These are phyloP conservation scores for Fusarium sp. DNA, from an alignment of 2,329 filamentous ascomycete genomes.

Conservation along the genomic window DNA sequence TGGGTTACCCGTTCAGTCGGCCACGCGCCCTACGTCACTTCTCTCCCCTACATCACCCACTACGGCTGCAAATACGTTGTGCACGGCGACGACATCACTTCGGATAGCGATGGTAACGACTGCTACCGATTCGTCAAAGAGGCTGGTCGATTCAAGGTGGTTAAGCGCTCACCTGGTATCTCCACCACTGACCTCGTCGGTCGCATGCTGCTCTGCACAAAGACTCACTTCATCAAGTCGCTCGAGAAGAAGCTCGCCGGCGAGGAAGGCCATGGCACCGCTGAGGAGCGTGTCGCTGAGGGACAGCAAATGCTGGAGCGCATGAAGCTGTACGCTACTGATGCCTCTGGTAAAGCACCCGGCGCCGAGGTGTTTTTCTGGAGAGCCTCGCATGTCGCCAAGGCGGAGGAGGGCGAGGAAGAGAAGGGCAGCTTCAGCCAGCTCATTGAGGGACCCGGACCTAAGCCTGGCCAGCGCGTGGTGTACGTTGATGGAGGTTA, in stretches of 20 bases:
- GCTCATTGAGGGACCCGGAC: slow-evolving; percentile 78
- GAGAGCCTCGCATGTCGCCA: slow-evolving; percentile 68
- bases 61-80: slow-evolving; percentile 97
- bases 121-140: slow-evolving; percentile 98
- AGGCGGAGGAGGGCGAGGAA: slow-evolving; percentile 61
- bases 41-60: slow-evolving; percentile 92
- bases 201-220: slow-evolving; percentile 96
- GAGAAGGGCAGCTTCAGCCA: slow-evolving; percentile 75
- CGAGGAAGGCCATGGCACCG: slow-evolving; percentile 77
- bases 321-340: slow-evolving; percentile 88
- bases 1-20: slow-evolving; percentile 91
- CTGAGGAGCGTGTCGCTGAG: slow-evolving; percentile 73
- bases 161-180: slow-evolving; percentile 95
- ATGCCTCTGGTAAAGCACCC: slow-evolving; percentile 81
- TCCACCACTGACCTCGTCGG: slow-evolving; percentile 98
- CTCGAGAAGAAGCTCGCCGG: slow-evolving; percentile 77
- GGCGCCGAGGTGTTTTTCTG: slow-evolving; percentile 91
- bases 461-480: slow-evolving; percentile 82
- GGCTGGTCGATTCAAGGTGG: slow-evolving; percentile 93
- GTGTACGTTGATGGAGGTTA: slow-evolving; percentile 98
- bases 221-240: slow-evolving; percentile 90
- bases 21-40: slow-evolving; percentile 93
- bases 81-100: slow-evolving; percentile 97
- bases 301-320: slow-evolving; percentile 82
- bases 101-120: slow-evolving; percentile 91